Percentiles rank a stretch among this genome's conserved stretches.
phyloP scores from a whole-genome alignment of 371 early-diverging fungal species.

The Zychaea mexicana region DNA sequence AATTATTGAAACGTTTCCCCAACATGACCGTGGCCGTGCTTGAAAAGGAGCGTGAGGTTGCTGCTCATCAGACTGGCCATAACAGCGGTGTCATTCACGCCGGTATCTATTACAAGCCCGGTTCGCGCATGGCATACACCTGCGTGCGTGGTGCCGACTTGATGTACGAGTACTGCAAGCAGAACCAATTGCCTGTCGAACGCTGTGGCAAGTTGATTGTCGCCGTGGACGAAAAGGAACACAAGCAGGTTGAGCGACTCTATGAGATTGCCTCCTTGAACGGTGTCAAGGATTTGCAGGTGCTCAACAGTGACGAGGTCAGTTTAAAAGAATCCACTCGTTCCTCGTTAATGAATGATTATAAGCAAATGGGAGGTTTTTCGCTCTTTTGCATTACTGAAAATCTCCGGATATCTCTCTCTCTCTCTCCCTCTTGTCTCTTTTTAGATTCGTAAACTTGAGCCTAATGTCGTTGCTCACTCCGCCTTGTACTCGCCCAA shows the following conservation, averaged over 20 bases:
- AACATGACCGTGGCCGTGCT: conserved; percentile 50
- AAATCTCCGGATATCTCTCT: background rate
- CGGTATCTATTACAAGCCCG: conserved; percentile 53
- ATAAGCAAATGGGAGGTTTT: background rate
- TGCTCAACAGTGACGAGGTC: conserved; percentile 47
- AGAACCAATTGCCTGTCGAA: conserved; percentile 49
- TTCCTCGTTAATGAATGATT: background rate
- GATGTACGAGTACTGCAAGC: conserved; percentile 56
- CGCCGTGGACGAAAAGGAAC: conserved; percentile 46
- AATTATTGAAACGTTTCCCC: conserved; percentile 47
- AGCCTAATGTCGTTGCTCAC: conserved; percentile 52
- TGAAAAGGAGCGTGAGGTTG: conserved; percentile 54
- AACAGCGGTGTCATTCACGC: conserved; percentile 56
- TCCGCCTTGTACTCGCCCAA: conserved; percentile 54
- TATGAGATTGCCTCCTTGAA: conserved; percentile 43
- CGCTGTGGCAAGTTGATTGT: conserved; percentile 56
- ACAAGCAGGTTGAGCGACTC: conserved; percentile 44
- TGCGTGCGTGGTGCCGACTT: conserved; percentile 50
- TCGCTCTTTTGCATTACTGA: background rate
- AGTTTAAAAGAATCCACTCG: background rate
- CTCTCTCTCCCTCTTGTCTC: too few relatives aligned
- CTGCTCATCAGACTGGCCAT: conserved; percentile 54
- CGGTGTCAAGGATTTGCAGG: conserved; percentile 49
- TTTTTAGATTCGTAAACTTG: conserved; percentile 41
- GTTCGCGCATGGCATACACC: conserved; percentile 51